phyloP scores from a whole-genome alignment of 805 yeast genomes.

The Ogataea kodamae region DNA sequence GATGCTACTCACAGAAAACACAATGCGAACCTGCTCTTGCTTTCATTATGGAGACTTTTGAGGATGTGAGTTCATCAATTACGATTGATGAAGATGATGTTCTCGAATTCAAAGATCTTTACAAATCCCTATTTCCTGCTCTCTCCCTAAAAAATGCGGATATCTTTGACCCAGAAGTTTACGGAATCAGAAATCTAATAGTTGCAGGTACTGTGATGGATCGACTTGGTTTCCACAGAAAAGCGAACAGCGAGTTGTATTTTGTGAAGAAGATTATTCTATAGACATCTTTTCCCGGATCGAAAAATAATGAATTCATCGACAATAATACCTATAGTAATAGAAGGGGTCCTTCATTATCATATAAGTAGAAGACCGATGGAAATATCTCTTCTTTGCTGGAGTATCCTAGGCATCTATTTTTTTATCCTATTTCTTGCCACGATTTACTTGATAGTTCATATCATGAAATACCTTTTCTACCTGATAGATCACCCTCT shows the following conservation, averaged over 20 bases:
- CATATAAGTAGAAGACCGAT: too few species aligned
- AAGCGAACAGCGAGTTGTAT: conserved; percentile 27
- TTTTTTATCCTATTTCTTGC: too few species aligned
- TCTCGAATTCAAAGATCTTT: conserved; percentile 48
- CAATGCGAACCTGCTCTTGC: conserved; percentile 41
- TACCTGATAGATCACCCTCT: too few species aligned
- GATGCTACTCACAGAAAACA: conserved; percentile 46
- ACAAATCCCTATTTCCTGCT: conserved; percentile 40
- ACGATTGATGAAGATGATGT: conserved; percentile 50
- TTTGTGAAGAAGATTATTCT: conserved; percentile 14
- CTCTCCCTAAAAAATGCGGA: conserved; percentile 46
- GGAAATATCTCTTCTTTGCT: too few species aligned
- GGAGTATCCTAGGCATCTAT: too few species aligned
- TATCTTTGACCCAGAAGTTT: conserved; percentile 47
- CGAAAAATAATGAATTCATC: too few species aligned
- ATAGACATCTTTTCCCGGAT: too few species aligned
- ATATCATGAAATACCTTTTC: too few species aligned
- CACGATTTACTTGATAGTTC: too few species aligned
- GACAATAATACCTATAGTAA: too few species aligned
- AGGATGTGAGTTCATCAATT: conserved; percentile 31
- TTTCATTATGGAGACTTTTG: conserved; percentile 39
- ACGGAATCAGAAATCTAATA: conserved; percentile 47
- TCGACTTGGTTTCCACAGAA: conserved; percentile 27
- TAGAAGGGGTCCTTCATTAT: too few species aligned
- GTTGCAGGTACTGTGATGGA: conserved; percentile 37